These are phyloP conservation scores for Pyracantha coccinea DNA, from an alignment of 331 rosid species.

Conservation along the genomic window DNA sequence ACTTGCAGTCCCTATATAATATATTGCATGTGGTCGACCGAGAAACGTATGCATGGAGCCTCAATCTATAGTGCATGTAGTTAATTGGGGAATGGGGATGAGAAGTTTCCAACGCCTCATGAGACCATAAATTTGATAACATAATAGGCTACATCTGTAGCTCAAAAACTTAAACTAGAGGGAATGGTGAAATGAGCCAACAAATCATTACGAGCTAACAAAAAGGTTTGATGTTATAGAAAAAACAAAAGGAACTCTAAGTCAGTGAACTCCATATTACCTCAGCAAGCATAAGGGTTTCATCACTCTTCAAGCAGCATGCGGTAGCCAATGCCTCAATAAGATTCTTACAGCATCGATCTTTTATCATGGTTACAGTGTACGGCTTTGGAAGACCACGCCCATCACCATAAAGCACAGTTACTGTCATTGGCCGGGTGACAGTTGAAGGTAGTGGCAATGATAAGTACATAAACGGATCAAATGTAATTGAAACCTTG, in stretches of 20 bases:
- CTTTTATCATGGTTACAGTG: constrained; percentile 62
- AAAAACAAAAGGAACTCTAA: background rate
- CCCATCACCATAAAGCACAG: constrained; percentile 83
- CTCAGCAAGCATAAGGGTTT: constrained; percentile 92
- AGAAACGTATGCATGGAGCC: background rate
- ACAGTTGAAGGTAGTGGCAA: constrained; percentile 90
- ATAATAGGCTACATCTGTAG: background rate
- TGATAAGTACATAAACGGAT: constrained; percentile 98
- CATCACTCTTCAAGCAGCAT: constrained; percentile 89
- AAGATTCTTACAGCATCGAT: constrained; percentile 74
- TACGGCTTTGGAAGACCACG: constrained; percentile 85
- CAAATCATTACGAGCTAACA: constrained; percentile 1
- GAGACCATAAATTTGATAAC: background rate
- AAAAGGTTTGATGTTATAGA: background rate
- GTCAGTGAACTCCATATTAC: constrained; percentile 24
- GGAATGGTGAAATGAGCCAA: background rate
- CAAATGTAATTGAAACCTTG: constrained; percentile 94
- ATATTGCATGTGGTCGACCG: background rate
- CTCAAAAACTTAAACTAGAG: background rate
- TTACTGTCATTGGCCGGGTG: constrained; percentile 71
- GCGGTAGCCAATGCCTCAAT: constrained; percentile 48
- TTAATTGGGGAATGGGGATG: background rate
- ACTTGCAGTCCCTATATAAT: background rate
- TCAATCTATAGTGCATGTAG: background rate
- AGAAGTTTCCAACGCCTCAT: background rate